Evolutionary conservation across 139 green algal species (phyloP).

Genomic region (Trebouxia sp.): DNA sequence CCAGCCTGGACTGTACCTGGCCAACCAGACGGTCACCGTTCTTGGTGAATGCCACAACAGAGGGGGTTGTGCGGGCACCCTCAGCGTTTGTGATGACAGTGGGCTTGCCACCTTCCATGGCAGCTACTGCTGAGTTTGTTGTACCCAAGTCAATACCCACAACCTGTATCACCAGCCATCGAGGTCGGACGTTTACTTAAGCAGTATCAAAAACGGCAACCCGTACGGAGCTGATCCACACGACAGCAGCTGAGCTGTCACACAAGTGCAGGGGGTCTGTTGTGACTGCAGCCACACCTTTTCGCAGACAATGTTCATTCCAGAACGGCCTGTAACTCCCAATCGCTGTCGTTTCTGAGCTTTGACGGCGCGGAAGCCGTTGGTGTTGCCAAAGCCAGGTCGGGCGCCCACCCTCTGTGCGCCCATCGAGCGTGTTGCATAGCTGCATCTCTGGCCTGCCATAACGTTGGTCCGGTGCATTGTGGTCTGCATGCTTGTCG

Average conservation of each 20-base stretch:
- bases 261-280: too few relatives aligned
- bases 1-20: conserved; percentile 70
- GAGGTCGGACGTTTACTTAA: background rate
- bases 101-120: conserved; percentile 91
- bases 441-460: background rate
- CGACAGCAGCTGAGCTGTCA: background rate
- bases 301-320: conserved; percentile 24
- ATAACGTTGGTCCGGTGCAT: conserved; percentile 14
- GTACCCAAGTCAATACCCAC: conserved; percentile 71
- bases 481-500: conserved; percentile 20
- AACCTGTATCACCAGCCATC: conserved; percentile 35
- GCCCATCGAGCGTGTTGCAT: conserved; percentile 10
- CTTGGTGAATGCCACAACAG: conserved; percentile 96
- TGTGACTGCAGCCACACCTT: too few relatives aligned
- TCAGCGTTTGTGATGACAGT: conserved; percentile 99
- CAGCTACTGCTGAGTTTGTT: conserved; percentile 91
- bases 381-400: background rate
- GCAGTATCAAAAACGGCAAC: background rate
- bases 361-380: background rate
- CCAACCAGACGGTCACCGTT: conserved; percentile 93
- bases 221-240: background rate
- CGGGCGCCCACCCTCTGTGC: background rate
- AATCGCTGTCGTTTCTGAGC: conserved; percentile 8
- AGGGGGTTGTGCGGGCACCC: conserved; percentile 95
- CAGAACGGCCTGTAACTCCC: background rate